Percentiles rank a stretch among this genome's conserved stretches.
Conservation (phyloP, 2,329 filamentous ascomycete species). For the Talaromyces sp. region DNA sequence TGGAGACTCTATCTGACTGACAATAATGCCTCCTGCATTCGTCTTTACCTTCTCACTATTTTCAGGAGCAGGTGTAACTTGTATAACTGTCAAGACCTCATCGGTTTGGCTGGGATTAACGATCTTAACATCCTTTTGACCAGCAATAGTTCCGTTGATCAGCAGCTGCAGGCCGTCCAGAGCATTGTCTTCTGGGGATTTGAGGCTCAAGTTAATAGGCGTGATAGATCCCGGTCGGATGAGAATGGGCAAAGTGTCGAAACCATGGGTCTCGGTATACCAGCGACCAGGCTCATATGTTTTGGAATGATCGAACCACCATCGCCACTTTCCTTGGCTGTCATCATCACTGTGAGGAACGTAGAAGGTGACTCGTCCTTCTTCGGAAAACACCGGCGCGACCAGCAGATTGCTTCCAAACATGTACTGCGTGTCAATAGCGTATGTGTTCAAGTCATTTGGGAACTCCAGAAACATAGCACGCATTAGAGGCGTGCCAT, state of each 20-base stretch:
- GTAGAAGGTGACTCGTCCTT: conserved; percentile 61
- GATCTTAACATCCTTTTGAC: not conserved
- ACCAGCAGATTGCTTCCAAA: conserved; percentile 60
- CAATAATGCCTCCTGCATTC: not conserved
- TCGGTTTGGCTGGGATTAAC: conserved; percentile 1
- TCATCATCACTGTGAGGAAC: conserved; percentile 45
- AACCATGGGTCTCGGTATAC: conserved; percentile 56
- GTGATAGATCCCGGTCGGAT: conserved; percentile 41
- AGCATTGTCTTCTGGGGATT: not conserved
- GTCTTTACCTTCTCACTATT: not conserved
- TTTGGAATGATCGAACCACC: conserved; percentile 41
- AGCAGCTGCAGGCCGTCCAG: conserved; percentile 2
- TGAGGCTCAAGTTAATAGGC: not conserved
- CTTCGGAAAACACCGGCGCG: conserved; percentile 58
- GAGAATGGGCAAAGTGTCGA: conserved; percentile 54
- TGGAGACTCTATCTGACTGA: not conserved
- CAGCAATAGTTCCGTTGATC: conserved; percentile 4
- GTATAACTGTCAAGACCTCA: conserved; percentile 40
- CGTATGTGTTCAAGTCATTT: conserved; percentile 60
- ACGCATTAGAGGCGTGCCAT: conserved; percentile 59
- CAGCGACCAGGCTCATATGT: conserved; percentile 41
- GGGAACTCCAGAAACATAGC: conserved; percentile 66
- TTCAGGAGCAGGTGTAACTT: not conserved
- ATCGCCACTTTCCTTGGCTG: conserved; percentile 44
- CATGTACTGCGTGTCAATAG: conserved; percentile 66